Base-by-base conservation (phyloP, 2,329 filamentous ascomycete species). In the Verticillium isaacii region DNA sequence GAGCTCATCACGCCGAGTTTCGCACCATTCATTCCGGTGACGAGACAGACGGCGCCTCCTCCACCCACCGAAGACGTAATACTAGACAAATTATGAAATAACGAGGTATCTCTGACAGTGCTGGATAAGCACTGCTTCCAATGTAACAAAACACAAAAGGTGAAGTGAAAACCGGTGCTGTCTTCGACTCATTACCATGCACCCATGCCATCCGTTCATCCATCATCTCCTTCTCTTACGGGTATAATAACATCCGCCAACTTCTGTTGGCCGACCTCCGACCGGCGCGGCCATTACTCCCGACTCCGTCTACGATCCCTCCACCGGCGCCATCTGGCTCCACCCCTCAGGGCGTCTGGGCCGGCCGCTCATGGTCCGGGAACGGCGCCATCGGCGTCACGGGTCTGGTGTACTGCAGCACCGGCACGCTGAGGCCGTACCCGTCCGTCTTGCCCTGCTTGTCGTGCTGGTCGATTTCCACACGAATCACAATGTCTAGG, bases 361-460 rank as follows among this genome's bases (percentile, higher is more conserved):
- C 25, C 5, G 25, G 29, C 17, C n/a, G 25, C 54, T 56, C 25
- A 2, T 56, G 54, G 6, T 56, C 25, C 32, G 64, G 64, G 56
- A 66, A 65, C 14, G 64, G 60, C 58, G 58, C 55, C 7, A 62
- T 36, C 7, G 68, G 64, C 37, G 67, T 69, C n/a, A 68, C 68
- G 5, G 70, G 66, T 58, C 67, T 63, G 25, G 64, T 67, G 66
- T 75, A 78, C 72, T 78, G 64, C 52, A 97, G 80, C 32, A 84
- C 79, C 14, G 95, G 95, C n/a, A 99, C 87, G 2, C 92, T 89
- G 57, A 99, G 79, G 11, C 93, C 90, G 71, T 99, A 99, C 15
- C 88, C 85, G 64, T 89, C 83, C 0, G 95, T 98, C 66, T 85
- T 86, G 41, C 95, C 95, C 39, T 90, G 82, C 2, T 87, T 86